Percentiles rank a stretch among this genome's conserved stretches.
Evolutionary conservation across 345 rosid species (phyloP).

Genomic region (Hirschfeldia incana): DNA sequence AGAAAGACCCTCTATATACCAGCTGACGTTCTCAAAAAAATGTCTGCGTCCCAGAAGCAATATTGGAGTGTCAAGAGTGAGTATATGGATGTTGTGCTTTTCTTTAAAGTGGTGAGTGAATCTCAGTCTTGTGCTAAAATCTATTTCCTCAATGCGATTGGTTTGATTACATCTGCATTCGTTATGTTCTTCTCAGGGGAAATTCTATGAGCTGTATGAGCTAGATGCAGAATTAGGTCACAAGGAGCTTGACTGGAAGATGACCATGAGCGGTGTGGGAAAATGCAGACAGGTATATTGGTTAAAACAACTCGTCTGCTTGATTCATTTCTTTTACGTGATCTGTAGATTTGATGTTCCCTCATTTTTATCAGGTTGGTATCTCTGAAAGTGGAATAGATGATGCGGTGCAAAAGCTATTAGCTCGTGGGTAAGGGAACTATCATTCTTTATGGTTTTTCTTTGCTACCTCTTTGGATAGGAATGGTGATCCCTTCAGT

Average conservation of each 20-base stretch:
- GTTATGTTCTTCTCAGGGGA: slow-evolving; percentile 59
- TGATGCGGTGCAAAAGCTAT: slow-evolving; percentile 83
- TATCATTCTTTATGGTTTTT: not conserved
- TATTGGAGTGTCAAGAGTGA: slow-evolving; percentile 83
- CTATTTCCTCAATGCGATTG: not conserved
- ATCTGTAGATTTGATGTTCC: slow-evolving; percentile 3
- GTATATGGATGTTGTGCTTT: slow-evolving; percentile 87
- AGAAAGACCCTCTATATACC: slow-evolving; percentile 79
- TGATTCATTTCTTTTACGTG: not conserved
- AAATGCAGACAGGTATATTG: slow-evolving; percentile 91
- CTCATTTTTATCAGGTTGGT: slow-evolving; percentile 61
- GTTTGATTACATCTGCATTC: slow-evolving; percentile 22
- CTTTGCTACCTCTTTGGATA: not conserved
- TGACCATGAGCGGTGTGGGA: slow-evolving; percentile 89
- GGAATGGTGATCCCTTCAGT: not conserved
- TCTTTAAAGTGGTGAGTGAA: slow-evolving; percentile 96
- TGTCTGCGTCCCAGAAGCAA: slow-evolving; percentile 94
- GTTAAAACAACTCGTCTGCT: slow-evolving; percentile 10
- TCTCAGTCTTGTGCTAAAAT: not conserved
- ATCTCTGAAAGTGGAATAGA: slow-evolving; percentile 86
- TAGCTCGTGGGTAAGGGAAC: slow-evolving; percentile 82
- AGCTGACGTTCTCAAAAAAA: slow-evolving; percentile 64
- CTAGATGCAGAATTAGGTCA: slow-evolving; percentile 96
- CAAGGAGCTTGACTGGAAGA: slow-evolving; percentile 94
- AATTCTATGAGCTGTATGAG: slow-evolving; percentile 94